phyloP scores from a whole-genome alignment of 164 flowering plant genomes.

The Piper longum region DNA sequence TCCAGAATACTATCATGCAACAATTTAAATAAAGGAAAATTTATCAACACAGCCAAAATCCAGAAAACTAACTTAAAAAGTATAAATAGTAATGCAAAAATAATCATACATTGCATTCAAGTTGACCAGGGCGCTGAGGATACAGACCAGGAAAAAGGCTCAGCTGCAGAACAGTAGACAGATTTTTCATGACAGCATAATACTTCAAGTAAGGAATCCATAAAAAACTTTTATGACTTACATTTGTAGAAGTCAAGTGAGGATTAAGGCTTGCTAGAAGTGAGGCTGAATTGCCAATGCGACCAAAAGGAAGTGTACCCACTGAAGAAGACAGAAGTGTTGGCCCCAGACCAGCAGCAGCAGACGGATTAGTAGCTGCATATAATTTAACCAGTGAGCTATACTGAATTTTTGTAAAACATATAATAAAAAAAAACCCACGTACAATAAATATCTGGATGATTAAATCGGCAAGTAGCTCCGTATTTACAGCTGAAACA shows the following conservation, averaged over 20 bases:
- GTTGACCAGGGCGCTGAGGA: conserved; percentile 85
- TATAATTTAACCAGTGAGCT: conserved; percentile 3
- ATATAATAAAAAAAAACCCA: background rate
- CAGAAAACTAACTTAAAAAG: too few relatives aligned
- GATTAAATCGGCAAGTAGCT: conserved; percentile 67
- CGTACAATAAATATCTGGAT: conserved; percentile 65
- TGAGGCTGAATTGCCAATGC: conserved; percentile 37
- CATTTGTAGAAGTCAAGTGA: conserved; percentile 40
- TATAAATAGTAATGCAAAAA: background rate
- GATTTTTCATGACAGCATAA: background rate
- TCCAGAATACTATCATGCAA: too few relatives aligned
- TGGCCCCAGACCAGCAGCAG: conserved; percentile 33
- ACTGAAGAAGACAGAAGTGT: conserved; percentile 33
- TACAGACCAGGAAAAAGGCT: conserved; percentile 35
- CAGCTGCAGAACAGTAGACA: conserved; percentile 35
- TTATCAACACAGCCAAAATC: too few relatives aligned
- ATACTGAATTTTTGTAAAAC: too few relatives aligned
- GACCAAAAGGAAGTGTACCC: conserved; percentile 34
- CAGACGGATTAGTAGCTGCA: conserved; percentile 35
- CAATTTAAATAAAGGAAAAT: too few relatives aligned
- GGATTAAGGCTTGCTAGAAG: conserved; percentile 44
- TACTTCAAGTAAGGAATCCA: background rate
- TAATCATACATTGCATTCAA: conserved; percentile 74
- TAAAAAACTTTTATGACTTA: conserved; percentile 11
- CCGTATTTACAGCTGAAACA: conserved; percentile 86